Conservation (phyloP, 2,329 filamentous ascomycete species). For the Penicillium sp. region DNA sequence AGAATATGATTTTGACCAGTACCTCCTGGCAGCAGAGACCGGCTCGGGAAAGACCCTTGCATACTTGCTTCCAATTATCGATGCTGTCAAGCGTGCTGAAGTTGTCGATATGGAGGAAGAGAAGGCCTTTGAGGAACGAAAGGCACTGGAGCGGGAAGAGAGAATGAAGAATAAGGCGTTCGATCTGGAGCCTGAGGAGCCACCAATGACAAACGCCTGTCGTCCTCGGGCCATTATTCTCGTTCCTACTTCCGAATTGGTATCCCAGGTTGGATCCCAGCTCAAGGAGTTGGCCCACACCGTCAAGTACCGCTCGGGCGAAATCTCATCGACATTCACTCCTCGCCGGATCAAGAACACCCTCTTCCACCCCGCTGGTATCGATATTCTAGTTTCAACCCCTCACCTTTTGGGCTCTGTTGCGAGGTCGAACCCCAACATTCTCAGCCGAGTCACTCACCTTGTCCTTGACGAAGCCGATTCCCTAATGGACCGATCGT, state of each 20-base stretch:
- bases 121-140: slow-evolving; percentile 52
- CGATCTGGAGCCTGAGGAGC: slow-evolving; percentile 57
- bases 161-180: slow-evolving; percentile 58
- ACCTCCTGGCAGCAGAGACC: slow-evolving; percentile 89
- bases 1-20: slow-evolving; percentile 58
- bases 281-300: slow-evolving; percentile 80
- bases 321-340: slow-evolving; percentile 74
- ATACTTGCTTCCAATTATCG: slow-evolving; percentile 79
- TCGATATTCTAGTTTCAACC: slow-evolving; percentile 83
- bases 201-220: slow-evolving; percentile 67
- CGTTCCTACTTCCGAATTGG: slow-evolving; percentile 88
- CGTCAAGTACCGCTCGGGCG: slow-evolving; percentile 80
- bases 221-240: slow-evolving; percentile 81
- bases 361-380: slow-evolving; percentile 74
- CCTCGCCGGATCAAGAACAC: slow-evolving; percentile 78
- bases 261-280: slow-evolving; percentile 77
- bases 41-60: slow-evolving; percentile 96
- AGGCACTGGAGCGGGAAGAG: slow-evolving; percentile 53
- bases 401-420: slow-evolving; percentile 88
- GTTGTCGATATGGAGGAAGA: slow-evolving; percentile 61
- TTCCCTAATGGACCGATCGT: slow-evolving; percentile 90
- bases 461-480: slow-evolving; percentile 94
- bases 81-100: slow-evolving; percentile 79
- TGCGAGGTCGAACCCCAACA: slow-evolving; percentile 82
- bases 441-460: slow-evolving; percentile 86